These are phyloP conservation scores for Saccharomycopsis fibuligera DNA, from an alignment of 805 yeast genomes.

Conservation along the genomic window DNA sequence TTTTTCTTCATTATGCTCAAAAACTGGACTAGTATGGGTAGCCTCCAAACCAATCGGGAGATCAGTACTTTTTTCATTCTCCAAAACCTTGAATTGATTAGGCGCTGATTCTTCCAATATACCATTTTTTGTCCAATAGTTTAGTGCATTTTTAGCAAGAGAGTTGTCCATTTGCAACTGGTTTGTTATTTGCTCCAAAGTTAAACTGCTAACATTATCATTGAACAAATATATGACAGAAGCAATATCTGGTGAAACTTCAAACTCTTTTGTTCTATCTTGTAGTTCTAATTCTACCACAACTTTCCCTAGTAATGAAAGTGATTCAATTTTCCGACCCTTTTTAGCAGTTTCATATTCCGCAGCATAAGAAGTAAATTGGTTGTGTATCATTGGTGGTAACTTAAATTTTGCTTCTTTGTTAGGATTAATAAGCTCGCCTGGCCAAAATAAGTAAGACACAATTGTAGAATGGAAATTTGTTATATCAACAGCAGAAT, in stretches of 20 bases:
- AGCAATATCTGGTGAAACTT: slow-evolving; percentile 67
- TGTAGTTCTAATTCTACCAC: slow-evolving; percentile 51
- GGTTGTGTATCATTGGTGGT: slow-evolving; percentile 40
- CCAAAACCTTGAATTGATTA: slow-evolving; percentile 37
- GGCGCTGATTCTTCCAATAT: slow-evolving; percentile 40
- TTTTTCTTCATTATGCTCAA: slow-evolving; percentile 19
- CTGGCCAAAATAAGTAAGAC: slow-evolving; percentile 81
- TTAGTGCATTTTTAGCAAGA: slow-evolving; percentile 34
- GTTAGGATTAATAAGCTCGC: slow-evolving; percentile 20
- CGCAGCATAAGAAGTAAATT: slow-evolving; percentile 38
- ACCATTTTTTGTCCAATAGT: slow-evolving; percentile 60
- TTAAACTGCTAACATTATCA: slow-evolving; percentile 27
- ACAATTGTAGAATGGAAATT: slow-evolving; percentile 53
- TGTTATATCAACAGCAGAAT: slow-evolving; percentile 22
- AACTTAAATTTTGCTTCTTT: slow-evolving; percentile 39
- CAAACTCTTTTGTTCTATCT: slow-evolving; percentile 35
- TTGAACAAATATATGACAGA: slow-evolving; percentile 50
- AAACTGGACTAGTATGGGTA: neutral
- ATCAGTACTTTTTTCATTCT: slow-evolving; percentile 30
- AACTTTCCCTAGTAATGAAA: slow-evolving; percentile 58
- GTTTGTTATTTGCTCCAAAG: slow-evolving; percentile 30
- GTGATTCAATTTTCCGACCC: slow-evolving; percentile 53
- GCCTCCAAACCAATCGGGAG: too few species aligned
- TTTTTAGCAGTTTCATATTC: slow-evolving; percentile 39
- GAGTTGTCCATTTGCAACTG: slow-evolving; percentile 38